phyloP scores from a whole-genome alignment of 345 rosid species.

The Salix suchowensis region DNA sequence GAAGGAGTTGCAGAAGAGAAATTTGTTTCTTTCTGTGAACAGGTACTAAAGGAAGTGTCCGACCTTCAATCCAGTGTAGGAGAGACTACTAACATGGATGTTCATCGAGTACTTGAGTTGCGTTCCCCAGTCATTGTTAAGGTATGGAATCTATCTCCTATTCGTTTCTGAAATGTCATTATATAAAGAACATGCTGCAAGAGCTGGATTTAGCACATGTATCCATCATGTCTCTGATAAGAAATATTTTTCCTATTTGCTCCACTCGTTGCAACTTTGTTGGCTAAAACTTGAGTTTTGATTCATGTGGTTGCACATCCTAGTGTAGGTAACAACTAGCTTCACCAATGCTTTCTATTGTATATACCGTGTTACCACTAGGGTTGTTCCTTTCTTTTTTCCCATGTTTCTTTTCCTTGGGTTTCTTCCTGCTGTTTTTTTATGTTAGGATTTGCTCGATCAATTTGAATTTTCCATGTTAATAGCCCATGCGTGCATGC shows the following conservation, averaged over 20 bases:
- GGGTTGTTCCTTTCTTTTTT: not conserved
- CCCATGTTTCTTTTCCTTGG: not conserved
- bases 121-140: slow-evolving; percentile 88
- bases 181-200: not conserved
- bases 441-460: not conserved
- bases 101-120: slow-evolving; percentile 80
- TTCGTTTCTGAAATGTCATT: not conserved
- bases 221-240: not conserved
- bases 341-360: too few relatives aligned
- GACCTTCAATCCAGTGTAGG: slow-evolving; percentile 70
- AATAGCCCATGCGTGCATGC: not conserved
- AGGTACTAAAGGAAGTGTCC: slow-evolving; percentile 79
- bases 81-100: slow-evolving; percentile 74
- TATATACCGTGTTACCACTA: not conserved
- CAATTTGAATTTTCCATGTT: not conserved
- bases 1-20: slow-evolving; percentile 78
- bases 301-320: not conserved
- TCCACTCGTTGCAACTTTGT: not conserved
- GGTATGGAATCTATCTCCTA: slow-evolving; percentile 38
- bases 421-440: not conserved
- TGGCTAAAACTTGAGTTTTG: not conserved
- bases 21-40: slow-evolving; percentile 82
- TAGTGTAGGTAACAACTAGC: not conserved
- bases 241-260: slow-evolving; percentile 1
- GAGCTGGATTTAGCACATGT: not conserved